Conservation (phyloP, 108 stramenopile species). For the Nitzschia palea region DNA sequence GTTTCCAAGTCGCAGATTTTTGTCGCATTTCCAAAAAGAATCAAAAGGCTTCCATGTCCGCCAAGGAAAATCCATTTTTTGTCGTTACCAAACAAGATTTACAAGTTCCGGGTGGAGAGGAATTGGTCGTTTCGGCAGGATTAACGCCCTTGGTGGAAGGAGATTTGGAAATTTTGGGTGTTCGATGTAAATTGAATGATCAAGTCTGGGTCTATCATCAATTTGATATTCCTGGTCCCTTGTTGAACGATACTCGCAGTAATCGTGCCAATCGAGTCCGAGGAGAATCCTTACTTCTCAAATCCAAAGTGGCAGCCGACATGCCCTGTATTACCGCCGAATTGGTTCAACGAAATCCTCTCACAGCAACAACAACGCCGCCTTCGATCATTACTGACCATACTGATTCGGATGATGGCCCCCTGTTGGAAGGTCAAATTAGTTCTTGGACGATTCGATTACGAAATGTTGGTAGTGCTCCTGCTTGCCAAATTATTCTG, state of each 20-base stretch:
- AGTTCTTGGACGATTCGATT: conserved; percentile 74
- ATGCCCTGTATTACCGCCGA: conserved; percentile 79
- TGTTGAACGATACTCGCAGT: conserved; percentile 66
- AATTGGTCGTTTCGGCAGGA: conserved; percentile 40
- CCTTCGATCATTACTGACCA: conserved; percentile 5
- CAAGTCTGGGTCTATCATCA: conserved; percentile 83
- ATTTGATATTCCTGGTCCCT: conserved; percentile 61
- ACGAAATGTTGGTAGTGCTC: conserved; percentile 77
- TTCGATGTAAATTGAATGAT: conserved; percentile 68
- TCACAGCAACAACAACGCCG: neutral
- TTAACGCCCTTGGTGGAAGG: conserved; percentile 76
- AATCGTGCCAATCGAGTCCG: conserved; percentile 72
- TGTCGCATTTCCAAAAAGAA: conserved; percentile 41
- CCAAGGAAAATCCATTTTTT: conserved; percentile 61
- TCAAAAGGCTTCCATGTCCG: conserved; percentile 31
- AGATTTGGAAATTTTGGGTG: conserved; percentile 72
- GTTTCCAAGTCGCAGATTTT: conserved; percentile 61
- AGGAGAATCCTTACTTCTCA: conserved; percentile 61
- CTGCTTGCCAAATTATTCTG: conserved; percentile 58
- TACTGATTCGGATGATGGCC: conserved; percentile 1
- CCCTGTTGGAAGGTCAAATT: conserved; percentile 71
- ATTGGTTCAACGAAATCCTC: conserved; percentile 18
- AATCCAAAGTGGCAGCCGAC: conserved; percentile 64
- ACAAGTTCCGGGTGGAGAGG: conserved; percentile 43
- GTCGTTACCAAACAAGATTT: conserved; percentile 64